These are phyloP conservation scores for Malus domestica DNA, from an alignment of 306 rosid species.

Conservation along the genomic window DNA sequence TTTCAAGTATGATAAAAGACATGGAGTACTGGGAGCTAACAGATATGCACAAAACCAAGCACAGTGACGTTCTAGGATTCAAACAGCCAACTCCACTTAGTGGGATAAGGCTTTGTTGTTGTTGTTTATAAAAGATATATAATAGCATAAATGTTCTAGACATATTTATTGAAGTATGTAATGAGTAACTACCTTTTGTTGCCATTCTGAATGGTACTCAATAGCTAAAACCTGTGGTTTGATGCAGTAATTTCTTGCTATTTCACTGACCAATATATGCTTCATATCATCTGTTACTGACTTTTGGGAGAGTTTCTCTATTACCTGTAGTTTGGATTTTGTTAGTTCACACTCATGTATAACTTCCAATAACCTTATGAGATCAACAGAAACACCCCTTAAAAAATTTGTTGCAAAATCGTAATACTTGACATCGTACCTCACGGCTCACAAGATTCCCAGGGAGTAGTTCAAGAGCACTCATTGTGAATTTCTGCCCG, in stretches of 20 bases:
- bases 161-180: neutral
- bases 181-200: slow-evolving; percentile 37
- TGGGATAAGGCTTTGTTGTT: no score
- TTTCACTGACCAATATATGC: slow-evolving; percentile 47
- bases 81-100: no score
- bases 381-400: neutral
- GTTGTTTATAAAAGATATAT: neutral
- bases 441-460: slow-evolving; percentile 72
- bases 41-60: no score
- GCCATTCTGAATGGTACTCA: slow-evolving; percentile 58
- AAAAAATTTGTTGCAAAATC: neutral
- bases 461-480: slow-evolving; percentile 50
- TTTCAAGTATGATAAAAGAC: neutral
- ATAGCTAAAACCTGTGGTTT: slow-evolving; percentile 49
- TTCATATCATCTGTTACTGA: slow-evolving; percentile 48
- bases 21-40: no score
- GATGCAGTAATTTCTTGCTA: slow-evolving; percentile 40
- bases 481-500: slow-evolving; percentile 43
- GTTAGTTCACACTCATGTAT: neutral
- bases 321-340: slow-evolving; percentile 38
- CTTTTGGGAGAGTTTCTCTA: slow-evolving; percentile 39
- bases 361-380: neutral
- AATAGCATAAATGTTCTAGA: neutral
- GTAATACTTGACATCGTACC: slow-evolving; percentile 23
- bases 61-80: no score